Conservation (phyloP, 2,329 filamentous ascomycete species). For the Xylariaceae sp. region DNA sequence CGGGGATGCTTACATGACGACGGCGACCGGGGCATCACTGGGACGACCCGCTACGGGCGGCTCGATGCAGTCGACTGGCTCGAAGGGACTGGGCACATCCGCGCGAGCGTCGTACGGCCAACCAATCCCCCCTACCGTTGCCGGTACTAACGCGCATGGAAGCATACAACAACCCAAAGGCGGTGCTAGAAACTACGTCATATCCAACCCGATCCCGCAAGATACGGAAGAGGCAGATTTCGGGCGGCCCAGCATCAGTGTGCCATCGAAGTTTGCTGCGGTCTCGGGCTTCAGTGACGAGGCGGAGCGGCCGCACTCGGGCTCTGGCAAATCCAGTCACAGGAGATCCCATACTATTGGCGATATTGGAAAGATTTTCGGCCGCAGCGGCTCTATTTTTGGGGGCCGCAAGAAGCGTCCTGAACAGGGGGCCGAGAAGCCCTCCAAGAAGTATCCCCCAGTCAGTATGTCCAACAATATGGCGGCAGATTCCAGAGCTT, state of each 20-base stretch:
- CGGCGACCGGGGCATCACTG: slow-evolving; percentile 33
- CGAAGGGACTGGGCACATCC: slow-evolving; percentile 50
- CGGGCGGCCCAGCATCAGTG: slow-evolving; percentile 54
- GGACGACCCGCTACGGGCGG: slow-evolving; percentile 72
- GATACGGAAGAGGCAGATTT: slow-evolving; percentile 41
- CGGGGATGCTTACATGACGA: slow-evolving; percentile 45
- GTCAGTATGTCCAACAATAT: slow-evolving; percentile 79
- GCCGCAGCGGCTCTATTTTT: slow-evolving; percentile 75
- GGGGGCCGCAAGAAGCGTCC: slow-evolving; percentile 41
- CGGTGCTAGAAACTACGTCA: slow-evolving; percentile 60
- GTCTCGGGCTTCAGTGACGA: slow-evolving; percentile 53
- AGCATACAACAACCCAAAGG: slow-evolving; percentile 74
- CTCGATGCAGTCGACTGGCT: slow-evolving; percentile 61
- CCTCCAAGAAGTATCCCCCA: slow-evolving; percentile 71
- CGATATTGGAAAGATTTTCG: slow-evolving; percentile 77
- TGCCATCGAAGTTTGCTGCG: slow-evolving; percentile 50
- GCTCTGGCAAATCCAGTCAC: too few species aligned
- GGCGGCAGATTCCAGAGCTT: slow-evolving; percentile 51
- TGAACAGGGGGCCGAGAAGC: slow-evolving; percentile 40
- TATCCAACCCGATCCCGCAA: slow-evolving; percentile 59
- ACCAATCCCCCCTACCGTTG: slow-evolving; percentile 78
- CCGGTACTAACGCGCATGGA: slow-evolving; percentile 81
- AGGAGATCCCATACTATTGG: slow-evolving; percentile 69
- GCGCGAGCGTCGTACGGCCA: slow-evolving; percentile 74
- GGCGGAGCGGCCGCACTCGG: slow-evolving; percentile 32